Evolutionary conservation across 2,329 filamentous ascomycete genomes (phyloP).

Genomic region (Stagonosporopsis tanaceti): DNA sequence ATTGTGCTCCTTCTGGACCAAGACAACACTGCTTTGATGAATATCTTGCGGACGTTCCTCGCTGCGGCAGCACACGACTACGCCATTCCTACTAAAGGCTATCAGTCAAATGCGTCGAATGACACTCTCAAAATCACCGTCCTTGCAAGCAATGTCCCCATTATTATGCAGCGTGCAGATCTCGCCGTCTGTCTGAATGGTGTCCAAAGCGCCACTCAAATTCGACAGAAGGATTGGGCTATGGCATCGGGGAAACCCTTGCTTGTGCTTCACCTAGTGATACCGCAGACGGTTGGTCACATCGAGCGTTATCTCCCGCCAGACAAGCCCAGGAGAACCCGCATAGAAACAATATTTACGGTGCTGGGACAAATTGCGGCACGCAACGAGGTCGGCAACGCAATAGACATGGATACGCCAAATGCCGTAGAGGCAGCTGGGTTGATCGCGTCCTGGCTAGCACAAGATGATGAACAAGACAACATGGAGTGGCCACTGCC

Average conservation of each 20-base stretch:
- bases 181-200: constrained; percentile 54
- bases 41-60: constrained; percentile 39
- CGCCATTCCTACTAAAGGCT: constrained; percentile 33
- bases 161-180: constrained; percentile 40
- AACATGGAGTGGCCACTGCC: constrained; percentile 39
- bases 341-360: constrained; percentile 48
- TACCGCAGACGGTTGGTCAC: constrained; percentile 54
- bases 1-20: constrained; percentile 39
- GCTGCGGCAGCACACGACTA: constrained; percentile 35
- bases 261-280: constrained; percentile 51
- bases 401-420: constrained; percentile 41
- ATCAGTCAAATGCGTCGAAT: constrained; percentile 13
- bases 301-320: constrained; percentile 51
- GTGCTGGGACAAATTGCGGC: constrained; percentile 44
- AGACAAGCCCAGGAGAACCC: constrained; percentile 26
- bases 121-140: constrained; percentile 46
- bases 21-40: constrained; percentile 32
- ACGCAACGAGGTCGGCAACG: constrained; percentile 39
- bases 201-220: constrained; percentile 32
- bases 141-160: constrained; percentile 35
- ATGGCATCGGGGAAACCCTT: constrained; percentile 21
- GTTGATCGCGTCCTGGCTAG: constrained; percentile 37
- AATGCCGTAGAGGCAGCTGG: constrained; percentile 35
- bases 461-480: constrained; percentile 13
- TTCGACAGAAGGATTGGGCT: constrained; percentile 39